Base-by-base conservation (phyloP, 139 green algal genomes). In the Marvania coccoides region DNA sequence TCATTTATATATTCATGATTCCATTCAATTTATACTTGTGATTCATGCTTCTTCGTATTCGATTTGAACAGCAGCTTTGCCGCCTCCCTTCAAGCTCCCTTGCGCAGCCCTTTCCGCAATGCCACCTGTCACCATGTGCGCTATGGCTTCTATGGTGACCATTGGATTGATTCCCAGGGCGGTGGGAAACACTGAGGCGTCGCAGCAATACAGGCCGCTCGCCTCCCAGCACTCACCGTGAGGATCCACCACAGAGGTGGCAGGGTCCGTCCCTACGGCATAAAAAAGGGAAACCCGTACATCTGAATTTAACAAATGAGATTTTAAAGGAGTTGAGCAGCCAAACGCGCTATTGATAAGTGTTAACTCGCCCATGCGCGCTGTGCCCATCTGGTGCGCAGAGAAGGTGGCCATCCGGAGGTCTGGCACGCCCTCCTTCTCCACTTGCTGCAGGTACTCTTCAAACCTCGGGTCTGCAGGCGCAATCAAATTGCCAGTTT, bases 351-450 rank as follows among this genome's bases (percentile, higher is more conserved):
- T 46, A 46, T 46, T 46, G 12, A 38, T 12, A 0, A 30, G 29
- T 26, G 10, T 10, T 5, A n/a, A 12, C 55, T 47, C 42, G 37
- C 86, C 86, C 75, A 92, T 85, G 37, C 76, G 61, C 51, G 58
- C 77, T 15, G 70, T 87, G 42, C 85, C 86, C 73, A 88, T 91
- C 71, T 91, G 85, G 58, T 90, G 83, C 6, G 82, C 82, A 0
- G 51, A 73, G 14, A 88, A 60, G 5, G 83, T n/a, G 2, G 72
- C 19, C 14, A 66, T 67, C 36, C 56, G 48, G 58, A 76, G 68
- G 6, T 74, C 58, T 8, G 51, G 15, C 3, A 77, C 36, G 0
- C 79, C 66, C 13, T 14, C 23, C 5, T 23, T 10, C 30, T 35
- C 31, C 55, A 86, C 40, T 1, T 28, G 12, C 5, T 19, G 4